Evolutionary conservation across 164 flowering plant genomes (phyloP).

Genomic region (Tinospora cordifolia): DNA sequence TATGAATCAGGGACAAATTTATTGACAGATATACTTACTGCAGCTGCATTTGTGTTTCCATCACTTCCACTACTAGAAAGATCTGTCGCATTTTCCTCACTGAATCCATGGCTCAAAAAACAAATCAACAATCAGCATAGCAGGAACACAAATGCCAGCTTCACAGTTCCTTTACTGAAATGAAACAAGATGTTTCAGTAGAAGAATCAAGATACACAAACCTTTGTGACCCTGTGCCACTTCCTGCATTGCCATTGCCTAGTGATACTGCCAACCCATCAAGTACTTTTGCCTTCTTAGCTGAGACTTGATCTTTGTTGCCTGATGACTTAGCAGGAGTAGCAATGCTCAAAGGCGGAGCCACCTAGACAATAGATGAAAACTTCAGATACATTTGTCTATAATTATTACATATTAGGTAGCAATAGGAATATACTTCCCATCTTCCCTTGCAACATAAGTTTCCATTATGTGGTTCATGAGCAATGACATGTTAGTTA

Average conservation of each 20-base stretch:
- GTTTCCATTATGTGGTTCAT: background rate
- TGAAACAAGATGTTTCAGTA: background rate
- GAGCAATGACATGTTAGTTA: background rate
- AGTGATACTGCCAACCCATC: conserved; percentile 76
- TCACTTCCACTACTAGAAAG: conserved; percentile 77
- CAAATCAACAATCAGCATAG: background rate
- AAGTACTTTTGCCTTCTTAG: conserved; percentile 66
- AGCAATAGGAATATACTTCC: background rate
- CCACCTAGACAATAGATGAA: conserved; percentile 35
- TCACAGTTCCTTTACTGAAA: background rate
- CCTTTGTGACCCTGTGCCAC: conserved; percentile 36
- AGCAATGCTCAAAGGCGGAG: conserved; percentile 43
- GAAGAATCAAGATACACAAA: conserved; percentile 12
- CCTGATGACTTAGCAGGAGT: conserved; percentile 57
- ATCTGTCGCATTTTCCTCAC: conserved; percentile 33
- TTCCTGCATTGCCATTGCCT: conserved; percentile 52
- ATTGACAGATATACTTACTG: conserved; percentile 26
- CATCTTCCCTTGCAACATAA: background rate
- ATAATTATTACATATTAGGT: background rate
- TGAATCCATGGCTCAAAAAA: conserved; percentile 12
- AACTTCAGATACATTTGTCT: background rate
- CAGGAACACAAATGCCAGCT: background rate
- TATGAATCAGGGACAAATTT: background rate
- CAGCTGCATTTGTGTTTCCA: conserved; percentile 36
- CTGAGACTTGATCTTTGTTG: conserved; percentile 45